These are phyloP conservation scores for Phialophora chinensis DNA, from an alignment of 2,329 filamentous ascomycete genomes.

Conservation along the genomic window DNA sequence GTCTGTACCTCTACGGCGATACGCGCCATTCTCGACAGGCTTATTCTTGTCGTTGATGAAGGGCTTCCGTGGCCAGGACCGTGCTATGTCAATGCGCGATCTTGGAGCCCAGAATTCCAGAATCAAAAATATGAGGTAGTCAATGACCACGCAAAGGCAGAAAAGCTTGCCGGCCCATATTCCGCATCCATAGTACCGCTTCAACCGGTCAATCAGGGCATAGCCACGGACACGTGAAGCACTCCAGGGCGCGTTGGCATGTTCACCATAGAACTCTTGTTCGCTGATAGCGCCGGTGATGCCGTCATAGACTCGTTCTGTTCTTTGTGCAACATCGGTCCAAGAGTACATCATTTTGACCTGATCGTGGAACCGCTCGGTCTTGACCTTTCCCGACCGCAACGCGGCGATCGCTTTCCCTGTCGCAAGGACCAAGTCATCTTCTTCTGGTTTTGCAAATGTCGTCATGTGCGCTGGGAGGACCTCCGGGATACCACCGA, in stretches of 20 bases:
- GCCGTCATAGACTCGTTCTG: constrained; percentile 92
- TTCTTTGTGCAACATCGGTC: constrained; percentile 92
- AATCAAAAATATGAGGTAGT: constrained; percentile 88
- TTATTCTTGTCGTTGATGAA: constrained; percentile 43
- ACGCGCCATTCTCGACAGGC: constrained; percentile 38
- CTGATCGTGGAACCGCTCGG: constrained; percentile 93
- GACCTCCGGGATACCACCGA: constrained; percentile 96
- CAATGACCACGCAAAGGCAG: constrained; percentile 89
- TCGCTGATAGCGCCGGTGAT: constrained; percentile 86
- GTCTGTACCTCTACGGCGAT: constrained; percentile 35
- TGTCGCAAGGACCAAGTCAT: constrained; percentile 89
- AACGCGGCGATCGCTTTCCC: constrained; percentile 86
- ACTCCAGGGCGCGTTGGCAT: constrained; percentile 71
- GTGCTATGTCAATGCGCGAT: constrained; percentile 83
- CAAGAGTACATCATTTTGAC: constrained; percentile 99
- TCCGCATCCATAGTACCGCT: constrained; percentile 96
- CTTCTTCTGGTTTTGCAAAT: constrained; percentile 95
- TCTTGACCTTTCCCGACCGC: constrained; percentile 83
- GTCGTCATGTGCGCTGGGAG: constrained; percentile 96
- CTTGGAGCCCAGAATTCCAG: constrained; percentile 87
- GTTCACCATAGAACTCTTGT: constrained; percentile 85
- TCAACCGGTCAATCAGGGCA: constrained; percentile 89
- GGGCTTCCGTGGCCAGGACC: constrained; percentile 86
- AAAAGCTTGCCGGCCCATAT: constrained; percentile 99
- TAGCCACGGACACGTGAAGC: constrained; percentile 75